Base-by-base conservation (phyloP, 176 grass and related monocot genomes). In the Aegilops bicornis region DNA sequence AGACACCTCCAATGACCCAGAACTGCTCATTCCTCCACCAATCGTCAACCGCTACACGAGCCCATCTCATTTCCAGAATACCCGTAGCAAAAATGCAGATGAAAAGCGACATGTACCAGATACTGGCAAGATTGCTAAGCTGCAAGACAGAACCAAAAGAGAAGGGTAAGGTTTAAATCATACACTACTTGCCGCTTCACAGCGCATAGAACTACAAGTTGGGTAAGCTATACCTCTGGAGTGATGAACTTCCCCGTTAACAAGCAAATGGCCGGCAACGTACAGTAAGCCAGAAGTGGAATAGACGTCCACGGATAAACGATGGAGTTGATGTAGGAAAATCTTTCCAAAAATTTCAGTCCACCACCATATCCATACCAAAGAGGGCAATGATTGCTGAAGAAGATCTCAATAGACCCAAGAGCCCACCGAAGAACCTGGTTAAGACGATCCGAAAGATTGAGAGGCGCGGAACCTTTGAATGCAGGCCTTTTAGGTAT, bases 1-100 rank as follows among this genome's bases (percentile, higher is more conserved):
- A 95, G 71, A 91, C 92, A 20, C 93, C 93, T 48, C 93, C 93
- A 89, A 95, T 95, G 54, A 95, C 93, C 93, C 93, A 95, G 50
- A 95, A 95, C 75, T 95, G 93, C 68, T 93, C 93, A 9, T 95
- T 95, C 71, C 93, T 92, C 93, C 93, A 95, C 93, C 89, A 95
- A 36, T 95, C 93, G 30, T 95, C 93, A 7, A 95, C 92, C 10
- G 91, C 91, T 10, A 93, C 93, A 70, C 86, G 86, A 85, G 91
- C 92, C 93, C 93, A 95, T 37, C 77, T 67, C 15, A 95, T 89
- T 81, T 95, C 93, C 74, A 95, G 76, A 73, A 95, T 89, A 40
- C 93, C 93, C 16, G 93, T 95, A 6, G 88, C 76, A n/a, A 95
- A 93, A 61, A 95, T 95, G 23, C 91, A 95, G 40, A 80, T 71